Evolutionary conservation across 78 protist species (phyloP).

Genomic region (Chrysochromulina parva): DNA sequence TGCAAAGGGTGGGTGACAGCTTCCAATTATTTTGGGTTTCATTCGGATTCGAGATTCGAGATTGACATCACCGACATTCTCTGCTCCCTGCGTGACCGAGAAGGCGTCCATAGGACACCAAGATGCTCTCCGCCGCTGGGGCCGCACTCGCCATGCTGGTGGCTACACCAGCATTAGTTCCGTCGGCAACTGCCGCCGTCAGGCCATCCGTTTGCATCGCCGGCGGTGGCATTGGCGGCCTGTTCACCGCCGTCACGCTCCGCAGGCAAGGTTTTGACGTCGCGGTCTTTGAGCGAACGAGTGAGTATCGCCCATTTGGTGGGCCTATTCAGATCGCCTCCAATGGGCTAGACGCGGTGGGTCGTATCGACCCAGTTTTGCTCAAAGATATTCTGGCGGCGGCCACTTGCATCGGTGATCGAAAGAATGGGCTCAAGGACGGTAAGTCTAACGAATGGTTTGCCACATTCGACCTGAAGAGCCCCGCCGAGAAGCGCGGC

Average conservation of each 20-base stretch:
- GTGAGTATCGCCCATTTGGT: background rate
- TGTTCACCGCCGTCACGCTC: background rate
- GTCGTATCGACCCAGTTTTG: background rate
- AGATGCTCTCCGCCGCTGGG: too few relatives aligned
- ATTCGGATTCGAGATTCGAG: too few relatives aligned
- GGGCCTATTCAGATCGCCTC: constrained; percentile 22
- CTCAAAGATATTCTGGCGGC: background rate
- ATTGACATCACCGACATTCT: too few relatives aligned
- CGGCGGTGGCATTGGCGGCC: constrained; percentile 28
- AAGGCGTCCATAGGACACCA: too few relatives aligned
- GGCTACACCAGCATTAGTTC: too few relatives aligned
- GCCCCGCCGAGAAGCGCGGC: background rate
- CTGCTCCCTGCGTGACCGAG: too few relatives aligned
- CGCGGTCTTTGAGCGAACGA: background rate
- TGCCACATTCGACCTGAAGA: background rate
- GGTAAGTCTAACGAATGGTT: background rate
- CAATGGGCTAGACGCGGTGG: background rate
- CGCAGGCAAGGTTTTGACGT: background rate
- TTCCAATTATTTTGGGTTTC: too few relatives aligned
- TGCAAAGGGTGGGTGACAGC: too few relatives aligned
- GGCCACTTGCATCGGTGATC: background rate
- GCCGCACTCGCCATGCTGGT: too few relatives aligned
- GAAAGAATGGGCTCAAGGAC: constrained; percentile 12
- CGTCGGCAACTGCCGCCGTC: too few relatives aligned
- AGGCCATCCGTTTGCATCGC: background rate